Conservation (phyloP, 1,284 basidiomycete genomes). For the Xerocomus nothofagi region DNA sequence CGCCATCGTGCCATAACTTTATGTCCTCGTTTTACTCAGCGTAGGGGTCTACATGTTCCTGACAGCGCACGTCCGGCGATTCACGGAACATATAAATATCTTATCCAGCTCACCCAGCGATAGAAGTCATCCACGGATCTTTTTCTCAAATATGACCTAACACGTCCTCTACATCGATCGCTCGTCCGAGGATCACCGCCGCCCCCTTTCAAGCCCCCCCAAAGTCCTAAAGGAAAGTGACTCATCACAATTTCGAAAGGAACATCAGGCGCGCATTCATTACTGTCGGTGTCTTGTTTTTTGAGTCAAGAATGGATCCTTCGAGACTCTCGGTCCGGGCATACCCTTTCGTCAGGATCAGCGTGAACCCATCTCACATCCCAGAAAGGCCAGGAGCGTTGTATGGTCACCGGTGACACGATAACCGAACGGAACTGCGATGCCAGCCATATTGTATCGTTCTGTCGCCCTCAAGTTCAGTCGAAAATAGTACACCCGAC, state of each 20-base stretch:
- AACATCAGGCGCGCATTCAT: background rate
- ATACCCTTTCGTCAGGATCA: constrained; percentile 7
- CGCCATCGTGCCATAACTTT: too few species aligned
- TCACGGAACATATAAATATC: constrained; percentile 6
- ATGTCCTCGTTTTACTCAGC: background rate
- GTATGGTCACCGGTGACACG: background rate
- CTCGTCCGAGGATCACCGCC: constrained; percentile 6
- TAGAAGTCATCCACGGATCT: background rate
- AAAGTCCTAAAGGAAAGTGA: background rate
- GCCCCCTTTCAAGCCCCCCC: background rate
- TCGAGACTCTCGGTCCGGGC: constrained; percentile 3
- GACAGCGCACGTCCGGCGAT: background rate
- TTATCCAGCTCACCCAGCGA: background rate
- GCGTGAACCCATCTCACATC: constrained; percentile 3
- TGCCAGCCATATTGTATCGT: background rate
- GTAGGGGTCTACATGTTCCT: background rate
- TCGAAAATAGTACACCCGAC: constrained; percentile 3
- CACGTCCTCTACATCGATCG: background rate
- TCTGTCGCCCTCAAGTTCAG: background rate
- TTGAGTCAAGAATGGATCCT: background rate
- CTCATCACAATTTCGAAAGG: background rate
- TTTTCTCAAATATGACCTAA: background rate
- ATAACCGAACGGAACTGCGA: too few species aligned
- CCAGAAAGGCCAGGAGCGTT: background rate
- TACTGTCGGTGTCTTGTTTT: background rate